These are phyloP conservation scores for Saccharomycopsis crataegensis DNA, from an alignment of 1,139 yeast genomes.

Conservation along the genomic window DNA sequence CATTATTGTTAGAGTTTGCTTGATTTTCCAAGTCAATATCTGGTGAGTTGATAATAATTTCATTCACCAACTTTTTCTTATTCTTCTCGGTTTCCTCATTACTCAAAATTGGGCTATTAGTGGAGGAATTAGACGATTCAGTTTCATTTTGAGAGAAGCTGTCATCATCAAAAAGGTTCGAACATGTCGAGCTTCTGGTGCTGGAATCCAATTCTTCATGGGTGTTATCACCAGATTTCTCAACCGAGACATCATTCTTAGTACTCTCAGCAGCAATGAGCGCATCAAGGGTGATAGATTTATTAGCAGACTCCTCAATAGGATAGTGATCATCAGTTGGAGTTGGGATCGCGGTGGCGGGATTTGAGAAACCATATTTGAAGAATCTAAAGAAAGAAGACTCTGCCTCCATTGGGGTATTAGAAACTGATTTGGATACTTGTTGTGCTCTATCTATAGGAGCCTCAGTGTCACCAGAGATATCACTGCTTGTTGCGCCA, in stretches of 20 bases:
- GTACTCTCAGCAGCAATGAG: neutral
- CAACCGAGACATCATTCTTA: no score
- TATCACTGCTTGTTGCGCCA: neutral
- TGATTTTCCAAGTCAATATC: no score
- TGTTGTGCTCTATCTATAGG: neutral
- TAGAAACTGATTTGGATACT: neutral
- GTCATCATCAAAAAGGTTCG: neutral
- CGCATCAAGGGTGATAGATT: conserved; percentile 1
- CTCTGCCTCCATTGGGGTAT: conserved; percentile 8
- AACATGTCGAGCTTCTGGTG: neutral
- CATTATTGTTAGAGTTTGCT: no score
- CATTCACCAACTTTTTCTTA: no score
- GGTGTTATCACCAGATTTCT: no score
- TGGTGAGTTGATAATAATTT: no score
- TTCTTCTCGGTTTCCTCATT: no score
- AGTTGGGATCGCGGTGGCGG: conserved; percentile 2
- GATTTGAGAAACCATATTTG: conserved; percentile 16
- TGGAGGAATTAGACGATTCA: no score
- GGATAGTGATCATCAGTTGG: conserved; percentile 1
- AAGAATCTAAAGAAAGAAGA: conserved; percentile 15
- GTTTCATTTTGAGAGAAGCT: no score
- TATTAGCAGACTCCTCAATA: neutral
- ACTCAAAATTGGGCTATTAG: no score
- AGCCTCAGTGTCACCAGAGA: neutral
- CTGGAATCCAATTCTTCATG: neutral